These are phyloP conservation scores for Violaceomyces palustris DNA, from an alignment of 1,284 basidiomycete species.

Conservation along the genomic window DNA sequence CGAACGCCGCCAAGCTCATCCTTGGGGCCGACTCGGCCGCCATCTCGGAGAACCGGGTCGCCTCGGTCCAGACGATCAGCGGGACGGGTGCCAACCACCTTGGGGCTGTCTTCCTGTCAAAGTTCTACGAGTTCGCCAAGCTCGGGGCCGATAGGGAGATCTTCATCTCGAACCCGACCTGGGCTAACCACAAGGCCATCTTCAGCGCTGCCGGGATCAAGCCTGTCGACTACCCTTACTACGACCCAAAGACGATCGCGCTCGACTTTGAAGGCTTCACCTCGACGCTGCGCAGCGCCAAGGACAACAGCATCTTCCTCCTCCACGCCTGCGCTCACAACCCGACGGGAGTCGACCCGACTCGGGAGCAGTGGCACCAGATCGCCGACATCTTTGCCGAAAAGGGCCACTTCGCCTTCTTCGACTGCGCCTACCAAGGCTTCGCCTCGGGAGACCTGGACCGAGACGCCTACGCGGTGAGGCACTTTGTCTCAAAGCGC, in stretches of 20 bases:
- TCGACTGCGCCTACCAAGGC: constrained; percentile 93
- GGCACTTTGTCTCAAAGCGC: constrained; percentile 71
- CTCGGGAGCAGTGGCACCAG: constrained; percentile 76
- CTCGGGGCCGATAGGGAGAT: constrained; percentile 56
- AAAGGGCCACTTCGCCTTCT: constrained; percentile 82
- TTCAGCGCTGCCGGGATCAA: constrained; percentile 76
- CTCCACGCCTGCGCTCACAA: constrained; percentile 93
- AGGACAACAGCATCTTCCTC: constrained; percentile 74
- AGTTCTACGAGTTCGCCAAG: constrained; percentile 65
- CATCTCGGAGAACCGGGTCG: constrained; percentile 61
- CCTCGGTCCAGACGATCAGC: constrained; percentile 67
- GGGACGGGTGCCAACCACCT: constrained; percentile 94
- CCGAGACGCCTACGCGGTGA: constrained; percentile 87
- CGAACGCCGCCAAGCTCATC: constrained; percentile 73
- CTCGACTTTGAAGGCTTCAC: constrained; percentile 77
- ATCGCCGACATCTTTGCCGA: constrained; percentile 71
- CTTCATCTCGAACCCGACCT: constrained; percentile 84
- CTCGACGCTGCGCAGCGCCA: constrained; percentile 59
- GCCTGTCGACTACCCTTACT: constrained; percentile 79
- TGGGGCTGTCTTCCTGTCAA: constrained; percentile 78
- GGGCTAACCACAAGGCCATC: constrained; percentile 90
- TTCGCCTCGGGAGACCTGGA: constrained; percentile 80
- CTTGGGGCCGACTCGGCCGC: constrained; percentile 70
- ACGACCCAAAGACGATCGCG: constrained; percentile 81
- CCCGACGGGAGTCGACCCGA: constrained; percentile 89